These are phyloP conservation scores for Periglandula ipomoeae DNA, from an alignment of 2,329 filamentous ascomycete genomes.

Conservation along the genomic window DNA sequence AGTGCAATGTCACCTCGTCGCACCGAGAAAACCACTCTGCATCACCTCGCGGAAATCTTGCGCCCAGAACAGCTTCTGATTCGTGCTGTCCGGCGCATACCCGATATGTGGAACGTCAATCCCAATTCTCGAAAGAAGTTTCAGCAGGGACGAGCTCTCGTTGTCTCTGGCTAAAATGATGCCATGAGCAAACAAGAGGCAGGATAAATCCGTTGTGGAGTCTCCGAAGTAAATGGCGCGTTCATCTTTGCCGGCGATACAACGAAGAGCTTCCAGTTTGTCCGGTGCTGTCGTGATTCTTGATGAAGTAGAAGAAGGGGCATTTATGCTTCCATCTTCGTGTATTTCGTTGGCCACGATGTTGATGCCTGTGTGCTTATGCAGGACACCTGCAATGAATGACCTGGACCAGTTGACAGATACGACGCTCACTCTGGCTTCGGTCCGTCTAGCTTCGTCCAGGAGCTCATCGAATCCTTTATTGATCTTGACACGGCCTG, in stretches of 20 bases:
- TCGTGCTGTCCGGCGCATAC: conserved; percentile 4
- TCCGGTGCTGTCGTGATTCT: conserved; percentile 31
- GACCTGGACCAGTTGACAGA: conserved; percentile 43
- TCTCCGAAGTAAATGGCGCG: conserved; percentile 47
- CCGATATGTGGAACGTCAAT: conserved; percentile 28
- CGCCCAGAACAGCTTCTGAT: conserved; percentile 29
- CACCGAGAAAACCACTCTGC: conserved; percentile 10
- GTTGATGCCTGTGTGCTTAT: conserved; percentile 18
- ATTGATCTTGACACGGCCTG: conserved; percentile 25
- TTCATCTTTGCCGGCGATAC: conserved; percentile 15
- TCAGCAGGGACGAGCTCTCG: conserved; percentile 22
- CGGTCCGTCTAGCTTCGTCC: conserved; percentile 14
- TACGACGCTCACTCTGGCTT: conserved; percentile 33
- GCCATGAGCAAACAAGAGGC: conserved; percentile 35
- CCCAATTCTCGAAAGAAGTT: conserved; percentile 28
- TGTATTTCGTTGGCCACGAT: conserved; percentile 37
- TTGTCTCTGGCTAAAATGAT: conserved; percentile 35
- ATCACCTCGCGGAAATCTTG: conserved; percentile 34
- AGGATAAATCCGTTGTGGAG: conserved; percentile 47
- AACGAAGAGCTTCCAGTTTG: conserved; percentile 34
- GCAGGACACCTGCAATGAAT: conserved; percentile 37
- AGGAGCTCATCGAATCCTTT: conserved; percentile 31
- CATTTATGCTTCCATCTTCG: conserved; percentile 29
- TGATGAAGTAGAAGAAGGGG: conserved; percentile 23
- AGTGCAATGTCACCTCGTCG: conserved; percentile 1